Conservation (phyloP, 2,329 filamentous ascomycete species). For the Trichoderma harzianum region DNA sequence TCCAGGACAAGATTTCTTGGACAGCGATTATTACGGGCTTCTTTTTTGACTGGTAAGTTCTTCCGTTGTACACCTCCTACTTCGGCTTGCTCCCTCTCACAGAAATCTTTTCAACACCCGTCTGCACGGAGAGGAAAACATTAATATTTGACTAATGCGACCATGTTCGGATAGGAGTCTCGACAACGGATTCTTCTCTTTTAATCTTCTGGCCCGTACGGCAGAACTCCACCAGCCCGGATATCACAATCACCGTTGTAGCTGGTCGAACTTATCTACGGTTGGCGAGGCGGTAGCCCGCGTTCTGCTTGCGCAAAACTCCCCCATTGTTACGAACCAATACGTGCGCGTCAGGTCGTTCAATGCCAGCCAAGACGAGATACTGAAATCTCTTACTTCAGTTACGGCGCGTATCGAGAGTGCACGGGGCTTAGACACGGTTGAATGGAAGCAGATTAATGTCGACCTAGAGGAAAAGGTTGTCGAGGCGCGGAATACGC, state of each 20-base stretch:
- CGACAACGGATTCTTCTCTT: not conserved
- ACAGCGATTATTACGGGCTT: not conserved
- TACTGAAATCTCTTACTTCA: not conserved
- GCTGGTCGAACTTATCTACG: not conserved
- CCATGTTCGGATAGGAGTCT: not conserved
- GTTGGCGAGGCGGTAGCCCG: not conserved
- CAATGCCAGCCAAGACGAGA: constrained; percentile 9
- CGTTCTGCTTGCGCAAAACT: not conserved
- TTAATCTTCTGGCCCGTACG: not conserved
- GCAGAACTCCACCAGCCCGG: not conserved
- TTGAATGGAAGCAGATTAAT: not conserved
- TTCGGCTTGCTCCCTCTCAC: not conserved
- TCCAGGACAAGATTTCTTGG: not conserved
- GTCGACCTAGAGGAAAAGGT: not conserved
- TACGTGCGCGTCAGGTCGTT: not conserved
- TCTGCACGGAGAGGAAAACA: not conserved
- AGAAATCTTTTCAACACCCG: not conserved
- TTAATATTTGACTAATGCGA: not conserved
- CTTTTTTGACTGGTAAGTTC: not conserved
- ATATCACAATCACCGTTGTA: not conserved
- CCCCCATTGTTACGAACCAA: not conserved
- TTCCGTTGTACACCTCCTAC: not conserved
- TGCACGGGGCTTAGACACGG: not conserved
- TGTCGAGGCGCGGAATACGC: not conserved
- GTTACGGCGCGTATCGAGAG: not conserved